Evolutionary conservation across 1,139 yeast species (phyloP).

Genomic region (Lodderomyces orthopsilosis): DNA sequence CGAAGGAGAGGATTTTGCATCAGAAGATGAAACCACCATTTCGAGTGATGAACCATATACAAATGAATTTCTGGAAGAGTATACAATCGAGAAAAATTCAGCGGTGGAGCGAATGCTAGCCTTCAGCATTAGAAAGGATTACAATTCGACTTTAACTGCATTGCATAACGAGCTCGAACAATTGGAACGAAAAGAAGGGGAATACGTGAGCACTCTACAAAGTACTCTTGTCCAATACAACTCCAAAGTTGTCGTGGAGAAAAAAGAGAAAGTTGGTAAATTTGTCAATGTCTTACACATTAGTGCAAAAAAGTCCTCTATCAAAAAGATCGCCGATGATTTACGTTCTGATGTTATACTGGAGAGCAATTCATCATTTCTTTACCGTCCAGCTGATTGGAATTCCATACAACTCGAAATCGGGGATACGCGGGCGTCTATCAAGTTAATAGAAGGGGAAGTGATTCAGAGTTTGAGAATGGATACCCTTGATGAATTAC

Average conservation of each 20-base stretch:
- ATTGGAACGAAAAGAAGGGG: constrained; percentile 24
- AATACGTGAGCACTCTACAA: constrained; percentile 21
- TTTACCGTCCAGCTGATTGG: constrained; percentile 37
- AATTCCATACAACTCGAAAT: constrained; percentile 26
- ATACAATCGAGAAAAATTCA: constrained; percentile 12
- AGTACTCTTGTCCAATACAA: constrained; percentile 24
- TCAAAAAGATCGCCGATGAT: constrained; percentile 17
- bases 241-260: constrained; percentile 25
- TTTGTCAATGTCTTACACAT: constrained; percentile 32
- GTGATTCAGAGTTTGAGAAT: constrained; percentile 43
- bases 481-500: constrained; percentile 35
- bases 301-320: constrained; percentile 31
- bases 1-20: constrained; percentile 2
- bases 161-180: constrained; percentile 35
- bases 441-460: constrained; percentile 40
- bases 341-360: constrained; percentile 25
- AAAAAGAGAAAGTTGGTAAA: constrained; percentile 31
- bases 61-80: constrained; percentile 22
- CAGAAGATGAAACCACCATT: not conserved
- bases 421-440: constrained; percentile 24
- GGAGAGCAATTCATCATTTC: constrained; percentile 26
- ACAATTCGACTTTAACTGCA: constrained; percentile 22
- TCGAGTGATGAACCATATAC: constrained; percentile 12
- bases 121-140: constrained; percentile 28
- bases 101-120: not conserved